A percentile compares a stretch with the other conserved stretches of the same genome.
These are phyloP conservation scores for Tylopilus cervinicoccineus DNA, from an alignment of 768 basidiomycete species.

Conservation along the genomic window DNA sequence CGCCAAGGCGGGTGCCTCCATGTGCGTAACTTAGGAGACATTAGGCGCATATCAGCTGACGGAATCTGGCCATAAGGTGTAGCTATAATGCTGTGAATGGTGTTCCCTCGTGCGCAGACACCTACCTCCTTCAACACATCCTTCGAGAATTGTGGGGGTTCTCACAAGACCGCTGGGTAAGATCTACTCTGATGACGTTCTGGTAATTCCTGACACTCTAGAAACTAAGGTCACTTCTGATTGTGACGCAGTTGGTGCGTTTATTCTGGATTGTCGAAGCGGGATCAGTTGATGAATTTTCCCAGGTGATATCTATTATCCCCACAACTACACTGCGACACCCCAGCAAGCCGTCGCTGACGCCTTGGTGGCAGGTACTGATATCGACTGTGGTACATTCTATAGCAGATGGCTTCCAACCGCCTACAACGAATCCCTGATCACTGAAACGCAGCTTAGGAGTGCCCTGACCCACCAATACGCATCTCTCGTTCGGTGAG, in stretches of 20 bases:
- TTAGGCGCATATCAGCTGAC: neutral
- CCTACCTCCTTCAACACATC: slow-evolving; percentile 49
- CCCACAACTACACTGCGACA: slow-evolving; percentile 45
- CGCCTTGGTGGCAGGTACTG: slow-evolving; percentile 50
- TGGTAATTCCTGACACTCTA: neutral
- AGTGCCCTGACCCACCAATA: slow-evolving; percentile 44
- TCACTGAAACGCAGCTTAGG: slow-evolving; percentile 42
- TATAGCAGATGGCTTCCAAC: slow-evolving; percentile 43
- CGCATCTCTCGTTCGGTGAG: slow-evolving; percentile 49
- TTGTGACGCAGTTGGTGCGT: slow-evolving; percentile 43
- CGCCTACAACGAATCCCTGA: slow-evolving; percentile 46
- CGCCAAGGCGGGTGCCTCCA: slow-evolving; percentile 54
- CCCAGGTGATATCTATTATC: slow-evolving; percentile 40
- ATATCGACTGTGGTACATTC: slow-evolving; percentile 51
- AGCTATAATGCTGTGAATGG: slow-evolving; percentile 62
- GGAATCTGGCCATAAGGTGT: slow-evolving; percentile 28
- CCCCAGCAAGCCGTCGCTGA: slow-evolving; percentile 46
- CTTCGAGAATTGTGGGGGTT: slow-evolving; percentile 51
- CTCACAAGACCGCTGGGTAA: slow-evolving; percentile 48
- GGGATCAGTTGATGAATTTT: neutral
- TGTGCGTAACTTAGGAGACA: slow-evolving; percentile 24
- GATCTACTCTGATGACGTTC: neutral
- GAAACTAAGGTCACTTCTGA: slow-evolving; percentile 37
- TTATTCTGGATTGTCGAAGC: neutral
- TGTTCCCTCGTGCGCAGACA: slow-evolving; percentile 51